Evolutionary conservation across 257 asterid genomes (phyloP).

Genomic region (Ballota nigra): DNA sequence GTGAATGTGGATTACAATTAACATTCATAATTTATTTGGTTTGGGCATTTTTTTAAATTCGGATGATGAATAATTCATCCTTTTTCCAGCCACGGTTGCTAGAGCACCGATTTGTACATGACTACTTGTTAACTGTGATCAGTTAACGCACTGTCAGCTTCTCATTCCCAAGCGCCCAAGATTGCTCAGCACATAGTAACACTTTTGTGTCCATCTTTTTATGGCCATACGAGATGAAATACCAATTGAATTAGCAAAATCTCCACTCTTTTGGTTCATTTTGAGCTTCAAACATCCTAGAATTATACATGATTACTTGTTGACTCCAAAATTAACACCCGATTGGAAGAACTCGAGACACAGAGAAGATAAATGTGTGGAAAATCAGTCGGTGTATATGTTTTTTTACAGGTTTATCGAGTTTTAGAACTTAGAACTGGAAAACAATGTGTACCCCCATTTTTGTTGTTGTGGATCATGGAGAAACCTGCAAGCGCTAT

Average conservation of each 20-base stretch:
- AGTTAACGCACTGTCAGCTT: constrained; percentile 12
- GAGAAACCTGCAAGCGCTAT: neutral
- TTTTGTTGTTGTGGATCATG: constrained; percentile 16
- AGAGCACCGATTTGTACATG: too few species aligned
- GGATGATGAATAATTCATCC: too few species aligned
- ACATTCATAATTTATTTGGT: too few species aligned
- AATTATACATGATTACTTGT: constrained; percentile 18
- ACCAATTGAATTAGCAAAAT: neutral
- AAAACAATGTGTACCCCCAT: neutral
- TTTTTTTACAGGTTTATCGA: neutral
- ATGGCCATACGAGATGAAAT: neutral
- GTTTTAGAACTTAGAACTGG: neutral
- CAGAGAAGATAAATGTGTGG: neutral
- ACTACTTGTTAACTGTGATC: constrained; percentile 16
- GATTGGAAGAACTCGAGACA: neutral
- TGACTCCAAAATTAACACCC: neutral
- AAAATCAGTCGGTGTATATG: neutral
- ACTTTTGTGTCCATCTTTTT: neutral
- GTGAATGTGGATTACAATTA: too few species aligned
- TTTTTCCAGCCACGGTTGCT: too few species aligned
- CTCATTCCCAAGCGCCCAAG: constrained; percentile 32
- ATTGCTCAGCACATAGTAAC: constrained; percentile 14
- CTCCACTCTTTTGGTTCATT: neutral
- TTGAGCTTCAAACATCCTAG: neutral
- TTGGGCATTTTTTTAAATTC: too few species aligned